Percentiles rank a stretch among this genome's conserved stretches.
Conservation (phyloP, 805 yeast genomes). For the Yarrowia deformans region DNA sequence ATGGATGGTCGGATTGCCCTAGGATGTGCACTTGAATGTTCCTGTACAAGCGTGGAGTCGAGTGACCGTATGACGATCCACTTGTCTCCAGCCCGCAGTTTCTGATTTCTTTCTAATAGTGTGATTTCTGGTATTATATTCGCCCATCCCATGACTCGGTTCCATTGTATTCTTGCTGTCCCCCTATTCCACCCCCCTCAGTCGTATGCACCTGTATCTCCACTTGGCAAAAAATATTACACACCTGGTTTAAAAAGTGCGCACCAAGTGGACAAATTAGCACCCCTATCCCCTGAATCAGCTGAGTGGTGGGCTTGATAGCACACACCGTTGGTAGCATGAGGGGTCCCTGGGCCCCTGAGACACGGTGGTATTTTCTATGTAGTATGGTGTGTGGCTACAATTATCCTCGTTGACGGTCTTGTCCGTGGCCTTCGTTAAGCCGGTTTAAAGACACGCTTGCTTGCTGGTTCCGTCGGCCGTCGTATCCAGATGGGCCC, state of each 20-base stretch:
- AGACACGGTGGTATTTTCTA: not conserved
- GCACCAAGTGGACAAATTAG: not conserved
- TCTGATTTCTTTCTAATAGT: too few relatives aligned
- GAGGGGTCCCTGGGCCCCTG: not conserved
- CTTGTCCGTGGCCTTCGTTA: too few relatives aligned
- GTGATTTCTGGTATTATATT: not conserved
- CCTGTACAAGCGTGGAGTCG: too few relatives aligned
- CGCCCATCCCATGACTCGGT: not conserved
- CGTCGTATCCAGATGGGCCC: not conserved
- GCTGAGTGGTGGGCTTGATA: not conserved
- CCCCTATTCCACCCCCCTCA: slow-evolving; percentile 11
- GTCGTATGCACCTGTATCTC: slow-evolving; percentile 11
- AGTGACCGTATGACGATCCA: too few relatives aligned
- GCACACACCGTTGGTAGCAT: not conserved
- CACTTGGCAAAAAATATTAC: not conserved
- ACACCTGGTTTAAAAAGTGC: not conserved
- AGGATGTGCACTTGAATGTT: not conserved
- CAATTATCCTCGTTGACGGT: too few relatives aligned
- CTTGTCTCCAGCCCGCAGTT: too few relatives aligned
- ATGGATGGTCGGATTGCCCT: slow-evolving; percentile 27
- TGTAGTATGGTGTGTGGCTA: too few relatives aligned
- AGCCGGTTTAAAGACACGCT: not conserved
- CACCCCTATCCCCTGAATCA: slow-evolving; percentile 27
- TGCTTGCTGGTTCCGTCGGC: not conserved
- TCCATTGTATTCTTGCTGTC: not conserved